Percentiles rank a stretch among this genome's conserved stretches.
Evolutionary conservation across 192 early-diverging fungal species (phyloP).

Genomic region (Paraglomus brasilianum): DNA sequence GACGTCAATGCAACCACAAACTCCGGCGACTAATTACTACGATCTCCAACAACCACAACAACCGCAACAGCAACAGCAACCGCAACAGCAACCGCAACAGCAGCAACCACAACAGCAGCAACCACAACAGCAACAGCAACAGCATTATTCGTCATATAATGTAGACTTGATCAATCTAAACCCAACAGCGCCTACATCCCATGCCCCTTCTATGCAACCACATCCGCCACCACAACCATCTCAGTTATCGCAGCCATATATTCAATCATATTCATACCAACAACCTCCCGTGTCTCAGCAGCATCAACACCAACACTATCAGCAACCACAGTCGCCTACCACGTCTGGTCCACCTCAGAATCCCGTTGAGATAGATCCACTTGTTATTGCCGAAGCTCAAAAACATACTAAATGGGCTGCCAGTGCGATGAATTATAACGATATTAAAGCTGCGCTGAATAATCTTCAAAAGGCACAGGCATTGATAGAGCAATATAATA

Average conservation of each 20-base stretch:
- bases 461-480: conserved; percentile 70
- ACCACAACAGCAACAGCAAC: conserved; percentile 22
- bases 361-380: conserved; percentile 45
- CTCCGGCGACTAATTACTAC: background rate
- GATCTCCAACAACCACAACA: background rate
- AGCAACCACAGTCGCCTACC: conserved; percentile 32
- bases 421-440: conserved; percentile 93
- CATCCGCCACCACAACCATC: background rate
- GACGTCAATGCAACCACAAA: background rate
- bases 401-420: conserved; percentile 91
- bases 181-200: conserved; percentile 20
- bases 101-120: background rate
- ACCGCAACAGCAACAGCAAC: background rate
- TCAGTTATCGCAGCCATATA: background rate
- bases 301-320: conserved; percentile 22
- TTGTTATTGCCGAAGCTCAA: conserved; percentile 65
- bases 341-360: conserved; percentile 1
- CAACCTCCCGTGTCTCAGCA: background rate
- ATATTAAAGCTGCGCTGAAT: conserved; percentile 80
- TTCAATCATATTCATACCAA: conserved; percentile 30
- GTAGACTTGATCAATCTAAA: background rate
- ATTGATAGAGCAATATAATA: conserved; percentile 26
- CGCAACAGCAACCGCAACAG: conserved; percentile 7
- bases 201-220: conserved; percentile 5
- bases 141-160: conserved; percentile 3